Evolutionary conservation across 75 land plant species (phyloP).

Genomic region (Cryptomeria japonica): DNA sequence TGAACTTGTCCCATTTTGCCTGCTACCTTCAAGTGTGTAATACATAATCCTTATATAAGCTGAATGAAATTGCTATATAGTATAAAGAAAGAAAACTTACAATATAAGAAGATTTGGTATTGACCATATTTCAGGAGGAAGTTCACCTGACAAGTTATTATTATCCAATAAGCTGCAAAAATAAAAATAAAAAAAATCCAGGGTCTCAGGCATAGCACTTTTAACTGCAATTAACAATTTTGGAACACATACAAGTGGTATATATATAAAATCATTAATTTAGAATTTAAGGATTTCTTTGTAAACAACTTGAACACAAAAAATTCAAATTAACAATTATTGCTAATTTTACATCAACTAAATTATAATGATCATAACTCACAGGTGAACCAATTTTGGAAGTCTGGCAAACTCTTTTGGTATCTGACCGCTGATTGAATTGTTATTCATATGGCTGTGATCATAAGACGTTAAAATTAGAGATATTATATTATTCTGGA

Average conservation of each 20-base stretch:
- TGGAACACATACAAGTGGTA: background rate
- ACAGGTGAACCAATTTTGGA: slow-evolving; percentile 57
- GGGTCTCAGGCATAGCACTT: background rate
- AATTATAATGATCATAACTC: slow-evolving; percentile 16
- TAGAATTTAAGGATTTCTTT: background rate
- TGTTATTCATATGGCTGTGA: slow-evolving; percentile 67
- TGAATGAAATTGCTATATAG: no score
- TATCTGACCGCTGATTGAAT: slow-evolving; percentile 54
- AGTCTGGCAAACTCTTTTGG: slow-evolving; percentile 52
- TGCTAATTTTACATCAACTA: background rate
- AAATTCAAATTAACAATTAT: background rate
- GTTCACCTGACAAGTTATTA: slow-evolving; percentile 72
- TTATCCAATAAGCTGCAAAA: slow-evolving; percentile 79
- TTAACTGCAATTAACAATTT: background rate
- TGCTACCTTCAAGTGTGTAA: background rate
- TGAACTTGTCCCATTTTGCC: background rate
- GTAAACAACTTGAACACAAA: background rate
- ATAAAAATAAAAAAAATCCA: background rate
- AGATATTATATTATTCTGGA: background rate
- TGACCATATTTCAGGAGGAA: slow-evolving; percentile 63
- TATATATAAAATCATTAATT: background rate
- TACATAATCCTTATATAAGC: background rate
- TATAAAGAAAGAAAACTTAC: background rate
- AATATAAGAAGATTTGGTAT: slow-evolving; percentile 18
- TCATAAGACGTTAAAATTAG: background rate